A percentile compares a stretch with the other conserved stretches of the same genome.
Conservation (phyloP, 257 asterid species). For the Oldenlandia corymbosa region DNA sequence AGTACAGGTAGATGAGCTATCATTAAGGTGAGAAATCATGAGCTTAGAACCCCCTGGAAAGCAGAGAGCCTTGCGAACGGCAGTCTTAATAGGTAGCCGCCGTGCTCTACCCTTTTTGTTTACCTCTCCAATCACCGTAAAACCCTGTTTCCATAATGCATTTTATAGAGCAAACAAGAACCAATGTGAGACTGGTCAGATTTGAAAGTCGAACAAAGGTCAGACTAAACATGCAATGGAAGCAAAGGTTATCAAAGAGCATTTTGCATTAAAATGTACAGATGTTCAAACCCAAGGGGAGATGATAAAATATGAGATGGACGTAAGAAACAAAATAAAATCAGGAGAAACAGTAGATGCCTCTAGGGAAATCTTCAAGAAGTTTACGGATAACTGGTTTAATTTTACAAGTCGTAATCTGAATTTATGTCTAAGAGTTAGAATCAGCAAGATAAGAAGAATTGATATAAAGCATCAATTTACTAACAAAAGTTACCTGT, state of each 20-base stretch:
- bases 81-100: conserved; percentile 72
- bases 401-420: background rate
- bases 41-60: conserved; percentile 89
- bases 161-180: background rate
- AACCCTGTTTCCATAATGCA: conserved; percentile 47
- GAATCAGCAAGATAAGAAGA: conserved; percentile 1
- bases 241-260: background rate
- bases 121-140: conserved; percentile 73
- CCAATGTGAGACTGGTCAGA: background rate
- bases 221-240: background rate
- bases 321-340: background rate
- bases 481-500: conserved; percentile 45
- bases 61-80: conserved; percentile 70
- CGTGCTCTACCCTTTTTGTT: conserved; percentile 64
- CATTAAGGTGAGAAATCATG: conserved; percentile 62
- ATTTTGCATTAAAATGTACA: background rate
- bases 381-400: background rate
- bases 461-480: conserved; percentile 2
- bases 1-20: conserved; percentile 25
- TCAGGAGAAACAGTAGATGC: background rate
- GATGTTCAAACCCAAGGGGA: background rate
- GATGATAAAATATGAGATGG: background rate
- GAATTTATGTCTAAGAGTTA: conserved; percentile 1
- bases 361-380: background rate
- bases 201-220: background rate